phyloP scores from a whole-genome alignment of 331 rosid species.

The Acacia concinna region DNA sequence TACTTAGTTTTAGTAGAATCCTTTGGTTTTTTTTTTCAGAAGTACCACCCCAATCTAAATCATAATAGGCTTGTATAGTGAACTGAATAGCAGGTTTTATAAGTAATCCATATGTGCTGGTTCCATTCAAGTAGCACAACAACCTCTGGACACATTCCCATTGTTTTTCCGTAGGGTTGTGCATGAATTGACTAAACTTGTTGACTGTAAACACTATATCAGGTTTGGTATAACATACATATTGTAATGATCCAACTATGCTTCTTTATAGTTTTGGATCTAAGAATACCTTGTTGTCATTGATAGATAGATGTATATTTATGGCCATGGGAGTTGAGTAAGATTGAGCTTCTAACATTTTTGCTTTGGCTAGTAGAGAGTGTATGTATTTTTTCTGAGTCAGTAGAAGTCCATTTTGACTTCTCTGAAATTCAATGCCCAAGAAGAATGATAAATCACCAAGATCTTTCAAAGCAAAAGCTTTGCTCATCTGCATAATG shows the following conservation, averaged over 20 bases:
- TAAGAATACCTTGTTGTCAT: background rate
- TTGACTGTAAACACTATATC: background rate
- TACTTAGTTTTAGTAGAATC: too few species aligned
- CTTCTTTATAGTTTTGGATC: background rate
- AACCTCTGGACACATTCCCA: background rate
- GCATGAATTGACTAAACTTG: background rate
- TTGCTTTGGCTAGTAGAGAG: rapidly evolving
- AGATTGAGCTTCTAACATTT: background rate
- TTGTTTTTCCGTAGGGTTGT: background rate
- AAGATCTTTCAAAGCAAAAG: too few species aligned
- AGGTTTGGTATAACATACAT: background rate
- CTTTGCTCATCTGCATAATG: too few species aligned
- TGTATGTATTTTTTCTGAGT: background rate
- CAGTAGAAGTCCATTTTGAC: too few species aligned
- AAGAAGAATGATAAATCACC: too few species aligned
- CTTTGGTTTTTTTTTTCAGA: too few species aligned
- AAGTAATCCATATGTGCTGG: background rate
- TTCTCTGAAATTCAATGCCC: too few species aligned
- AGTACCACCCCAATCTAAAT: background rate
- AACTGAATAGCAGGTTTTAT: background rate
- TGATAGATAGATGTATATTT: too few species aligned
- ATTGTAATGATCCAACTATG: background rate
- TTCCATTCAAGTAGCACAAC: too few species aligned
- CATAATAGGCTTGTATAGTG: background rate
- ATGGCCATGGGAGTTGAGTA: background rate